These are phyloP conservation scores for Gaeumannomyces sp. DNA, from an alignment of 2,329 filamentous ascomycete species.

Conservation along the genomic window DNA sequence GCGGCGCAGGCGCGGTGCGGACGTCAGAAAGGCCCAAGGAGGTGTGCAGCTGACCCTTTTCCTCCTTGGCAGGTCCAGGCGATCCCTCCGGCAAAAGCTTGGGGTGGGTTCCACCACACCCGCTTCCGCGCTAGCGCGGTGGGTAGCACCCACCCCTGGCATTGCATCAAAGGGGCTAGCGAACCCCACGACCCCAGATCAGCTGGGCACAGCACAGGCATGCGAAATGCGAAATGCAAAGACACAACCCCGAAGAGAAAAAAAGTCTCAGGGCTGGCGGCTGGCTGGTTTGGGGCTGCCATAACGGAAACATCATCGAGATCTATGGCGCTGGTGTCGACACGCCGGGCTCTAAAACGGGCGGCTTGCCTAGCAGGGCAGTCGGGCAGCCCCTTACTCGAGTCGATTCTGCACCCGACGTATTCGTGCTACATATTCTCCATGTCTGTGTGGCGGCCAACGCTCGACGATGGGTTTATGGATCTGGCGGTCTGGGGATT, in stretches of 20 bases:
- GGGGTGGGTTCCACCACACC: not conserved
- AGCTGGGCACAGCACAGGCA: not conserved
- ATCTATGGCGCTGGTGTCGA: not conserved
- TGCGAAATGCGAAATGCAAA: not conserved
- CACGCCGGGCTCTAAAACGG: not conserved
- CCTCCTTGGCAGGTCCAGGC: not conserved
- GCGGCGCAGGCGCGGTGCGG: not conserved
- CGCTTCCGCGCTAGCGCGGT: not conserved
- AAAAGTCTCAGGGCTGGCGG: not conserved
- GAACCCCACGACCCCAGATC: slow-evolving; percentile 3
- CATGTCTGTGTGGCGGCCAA: no score
- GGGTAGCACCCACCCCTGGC: not conserved
- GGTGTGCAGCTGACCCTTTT: slow-evolving; percentile 1
- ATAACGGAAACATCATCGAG: not conserved
- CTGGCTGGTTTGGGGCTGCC: no score
- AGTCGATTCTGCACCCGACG: not conserved
- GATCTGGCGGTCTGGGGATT: not conserved
- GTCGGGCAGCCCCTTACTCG: not conserved
- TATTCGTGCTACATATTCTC: no score
- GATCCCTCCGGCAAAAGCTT: not conserved
- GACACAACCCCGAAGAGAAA: not conserved
- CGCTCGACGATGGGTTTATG: no score
- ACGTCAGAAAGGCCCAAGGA: not conserved
- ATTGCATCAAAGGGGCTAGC: not conserved
- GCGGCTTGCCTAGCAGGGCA: not conserved